A percentile compares a stretch with the other conserved stretches of the same genome.
These are phyloP conservation scores for Omphalotus olearius DNA, from an alignment of 1,284 basidiomycete genomes.

Conservation along the genomic window DNA sequence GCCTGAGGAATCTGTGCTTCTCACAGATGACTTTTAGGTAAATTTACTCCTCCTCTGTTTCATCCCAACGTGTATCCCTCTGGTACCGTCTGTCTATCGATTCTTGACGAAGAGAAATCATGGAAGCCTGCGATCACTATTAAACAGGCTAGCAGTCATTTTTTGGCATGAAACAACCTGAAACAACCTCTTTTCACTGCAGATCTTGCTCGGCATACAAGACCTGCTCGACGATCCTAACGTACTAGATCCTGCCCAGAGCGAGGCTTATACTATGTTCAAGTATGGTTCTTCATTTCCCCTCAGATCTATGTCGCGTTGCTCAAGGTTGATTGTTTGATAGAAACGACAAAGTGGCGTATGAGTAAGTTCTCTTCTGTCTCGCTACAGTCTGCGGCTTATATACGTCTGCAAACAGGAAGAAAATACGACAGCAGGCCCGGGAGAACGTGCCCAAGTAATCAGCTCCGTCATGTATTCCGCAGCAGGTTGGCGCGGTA, in stretches of 20 bases:
- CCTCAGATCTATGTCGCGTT: background rate
- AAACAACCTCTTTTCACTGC: slow-evolving; percentile 3
- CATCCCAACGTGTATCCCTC: slow-evolving; percentile 99
- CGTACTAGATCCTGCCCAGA: slow-evolving; percentile 92
- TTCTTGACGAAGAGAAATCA: slow-evolving; percentile 97
- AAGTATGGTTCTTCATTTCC: slow-evolving; percentile 58
- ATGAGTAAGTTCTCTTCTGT: slow-evolving; percentile 61
- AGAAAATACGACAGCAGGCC: slow-evolving; percentile 77
- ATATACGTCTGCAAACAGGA: slow-evolving; percentile 35
- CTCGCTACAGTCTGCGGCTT: background rate
- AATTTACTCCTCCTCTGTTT: slow-evolving; percentile 95
- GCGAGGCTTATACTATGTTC: slow-evolving; percentile 97
- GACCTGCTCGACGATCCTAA: slow-evolving; percentile 94
- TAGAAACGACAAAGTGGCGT: slow-evolving; percentile 87
- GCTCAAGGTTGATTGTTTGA: background rate
- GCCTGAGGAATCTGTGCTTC: background rate
- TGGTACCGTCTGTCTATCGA: slow-evolving; percentile 97
- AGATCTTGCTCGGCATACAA: slow-evolving; percentile 96
- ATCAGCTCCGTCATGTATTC: slow-evolving; percentile 12
- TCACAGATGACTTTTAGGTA: slow-evolving; percentile 53
- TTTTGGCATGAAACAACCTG: background rate
- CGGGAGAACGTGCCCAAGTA: slow-evolving; percentile 83
- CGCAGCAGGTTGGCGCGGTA: slow-evolving; percentile 11
- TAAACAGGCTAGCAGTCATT: slow-evolving; percentile 72
- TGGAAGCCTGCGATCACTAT: slow-evolving; percentile 99